Evolutionary conservation across 2,329 filamentous ascomycete species (phyloP).

Genomic region (Colletotrichum sp.): DNA sequence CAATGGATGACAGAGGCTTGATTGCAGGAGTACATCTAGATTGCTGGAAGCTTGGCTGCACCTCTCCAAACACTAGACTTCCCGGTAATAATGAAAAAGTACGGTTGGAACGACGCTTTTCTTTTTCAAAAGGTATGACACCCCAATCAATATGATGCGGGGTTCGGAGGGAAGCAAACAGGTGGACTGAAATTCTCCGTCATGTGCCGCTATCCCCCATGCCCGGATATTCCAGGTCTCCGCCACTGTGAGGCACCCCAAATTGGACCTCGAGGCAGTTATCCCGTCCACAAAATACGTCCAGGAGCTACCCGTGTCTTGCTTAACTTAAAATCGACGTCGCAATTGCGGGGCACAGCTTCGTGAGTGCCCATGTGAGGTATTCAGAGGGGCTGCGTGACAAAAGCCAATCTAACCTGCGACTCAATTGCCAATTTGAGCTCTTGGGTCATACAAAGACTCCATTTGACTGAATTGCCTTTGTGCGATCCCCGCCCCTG

Average conservation of each 20-base stretch:
- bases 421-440: neutral
- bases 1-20: neutral
- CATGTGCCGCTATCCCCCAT: neutral
- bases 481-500: neutral
- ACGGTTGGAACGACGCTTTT: neutral
- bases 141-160: neutral
- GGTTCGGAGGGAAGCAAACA: neutral
- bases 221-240: neutral
- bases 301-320: accelerated
- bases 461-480: neutral
- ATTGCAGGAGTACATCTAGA: neutral
- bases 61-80: neutral
- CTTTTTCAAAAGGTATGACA: neutral
- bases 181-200: slow-evolving; percentile 15
- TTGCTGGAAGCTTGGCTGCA: neutral
- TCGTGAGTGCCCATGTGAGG: neutral
- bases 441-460: neutral
- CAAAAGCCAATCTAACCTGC: neutral
- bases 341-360: neutral
- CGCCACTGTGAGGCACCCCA: neutral
- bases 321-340: neutral
- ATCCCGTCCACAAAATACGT: neutral
- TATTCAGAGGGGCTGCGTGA: neutral
- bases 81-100: neutral
- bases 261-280: neutral